phyloP scores from a whole-genome alignment of 2,329 filamentous ascomycete species.

The Penicillium sp. region DNA sequence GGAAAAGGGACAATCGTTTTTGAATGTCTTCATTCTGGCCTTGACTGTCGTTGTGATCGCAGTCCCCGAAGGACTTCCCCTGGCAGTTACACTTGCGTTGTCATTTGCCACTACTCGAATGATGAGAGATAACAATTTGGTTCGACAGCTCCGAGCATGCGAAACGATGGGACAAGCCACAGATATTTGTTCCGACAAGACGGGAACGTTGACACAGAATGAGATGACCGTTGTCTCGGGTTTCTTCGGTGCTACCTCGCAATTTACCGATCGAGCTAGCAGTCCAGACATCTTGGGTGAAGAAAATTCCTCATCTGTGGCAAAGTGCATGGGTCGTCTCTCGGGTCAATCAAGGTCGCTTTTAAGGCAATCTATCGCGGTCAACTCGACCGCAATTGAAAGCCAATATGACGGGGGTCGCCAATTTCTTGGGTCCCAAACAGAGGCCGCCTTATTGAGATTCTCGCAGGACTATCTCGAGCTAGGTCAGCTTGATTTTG shows the following conservation, averaged over 20 bases:
- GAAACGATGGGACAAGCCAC: slow-evolving; percentile 78
- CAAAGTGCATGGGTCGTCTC: not conserved
- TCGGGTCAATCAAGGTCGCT: slow-evolving; percentile 10
- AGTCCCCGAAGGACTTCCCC: slow-evolving; percentile 70
- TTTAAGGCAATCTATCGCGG: slow-evolving; percentile 36
- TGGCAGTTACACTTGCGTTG: slow-evolving; percentile 71
- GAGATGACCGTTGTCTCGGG: slow-evolving; percentile 74
- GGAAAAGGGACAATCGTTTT: slow-evolving; percentile 56
- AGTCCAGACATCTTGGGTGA: not conserved
- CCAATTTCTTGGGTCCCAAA: slow-evolving; percentile 71
- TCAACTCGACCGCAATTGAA: slow-evolving; percentile 68
- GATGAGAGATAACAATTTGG: slow-evolving; percentile 72
- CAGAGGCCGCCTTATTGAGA: slow-evolving; percentile 67
- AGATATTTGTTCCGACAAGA: slow-evolving; percentile 76
- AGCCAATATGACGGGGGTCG: slow-evolving; percentile 63
- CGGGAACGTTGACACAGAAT: slow-evolving; percentile 70
- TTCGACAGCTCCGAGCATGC: slow-evolving; percentile 70
- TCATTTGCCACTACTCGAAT: slow-evolving; percentile 73
- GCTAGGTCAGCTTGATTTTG: slow-evolving; percentile 60
- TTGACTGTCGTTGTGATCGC: slow-evolving; percentile 72
- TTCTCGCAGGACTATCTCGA: slow-evolving; percentile 64
- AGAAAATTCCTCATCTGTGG: not conserved
- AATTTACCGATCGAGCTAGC: slow-evolving; percentile 9
- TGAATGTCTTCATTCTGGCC: slow-evolving; percentile 70
- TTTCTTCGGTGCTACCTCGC: slow-evolving; percentile 51